phyloP scores from a whole-genome alignment of 2,329 filamentous ascomycete species.

The Westerdykella ornata region DNA sequence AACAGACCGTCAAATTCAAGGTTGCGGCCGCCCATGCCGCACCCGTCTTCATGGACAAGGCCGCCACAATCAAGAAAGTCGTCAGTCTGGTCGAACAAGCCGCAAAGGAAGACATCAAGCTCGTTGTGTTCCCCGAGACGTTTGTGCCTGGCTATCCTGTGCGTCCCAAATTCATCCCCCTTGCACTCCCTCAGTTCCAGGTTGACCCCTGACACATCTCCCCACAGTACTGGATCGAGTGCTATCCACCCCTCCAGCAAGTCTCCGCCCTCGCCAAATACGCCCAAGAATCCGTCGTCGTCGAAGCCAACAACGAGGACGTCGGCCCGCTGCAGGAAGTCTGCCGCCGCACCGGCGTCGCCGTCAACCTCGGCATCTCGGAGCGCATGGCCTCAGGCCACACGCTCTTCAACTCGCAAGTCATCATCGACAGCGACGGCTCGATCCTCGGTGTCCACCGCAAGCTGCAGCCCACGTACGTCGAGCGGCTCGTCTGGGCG shows the following conservation, averaged over 20 bases:
- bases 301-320: slow-evolving; percentile 27
- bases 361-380: slow-evolving; percentile 32
- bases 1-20: slow-evolving; percentile 25
- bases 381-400: slow-evolving; percentile 31
- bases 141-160: slow-evolving; percentile 36
- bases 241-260: slow-evolving; percentile 33
- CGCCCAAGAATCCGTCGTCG: slow-evolving; percentile 32
- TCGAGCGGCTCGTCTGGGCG: slow-evolving; percentile 33
- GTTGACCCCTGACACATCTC: not conserved
- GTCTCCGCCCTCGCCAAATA: slow-evolving; percentile 29
- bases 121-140: slow-evolving; percentile 34
- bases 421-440: slow-evolving; percentile 30
- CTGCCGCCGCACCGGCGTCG: slow-evolving; percentile 27
- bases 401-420: slow-evolving; percentile 35
- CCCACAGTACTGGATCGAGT: slow-evolving; percentile 31
- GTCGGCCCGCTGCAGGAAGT: slow-evolving; percentile 28
- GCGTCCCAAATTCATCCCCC: slow-evolving; percentile 9
- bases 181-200: not conserved
- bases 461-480: slow-evolving; percentile 35
- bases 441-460: slow-evolving; percentile 34
- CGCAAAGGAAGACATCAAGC: slow-evolving; percentile 22
- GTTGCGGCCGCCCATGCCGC: slow-evolving; percentile 35
- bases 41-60: slow-evolving; percentile 36
- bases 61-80: slow-evolving; percentile 29
- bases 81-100: slow-evolving; percentile 31